A percentile compares a stretch with the other conserved stretches of the same genome.
Conservation (phyloP, 2,329 filamentous ascomycete genomes). For the Phialemoniopsis sp. region DNA sequence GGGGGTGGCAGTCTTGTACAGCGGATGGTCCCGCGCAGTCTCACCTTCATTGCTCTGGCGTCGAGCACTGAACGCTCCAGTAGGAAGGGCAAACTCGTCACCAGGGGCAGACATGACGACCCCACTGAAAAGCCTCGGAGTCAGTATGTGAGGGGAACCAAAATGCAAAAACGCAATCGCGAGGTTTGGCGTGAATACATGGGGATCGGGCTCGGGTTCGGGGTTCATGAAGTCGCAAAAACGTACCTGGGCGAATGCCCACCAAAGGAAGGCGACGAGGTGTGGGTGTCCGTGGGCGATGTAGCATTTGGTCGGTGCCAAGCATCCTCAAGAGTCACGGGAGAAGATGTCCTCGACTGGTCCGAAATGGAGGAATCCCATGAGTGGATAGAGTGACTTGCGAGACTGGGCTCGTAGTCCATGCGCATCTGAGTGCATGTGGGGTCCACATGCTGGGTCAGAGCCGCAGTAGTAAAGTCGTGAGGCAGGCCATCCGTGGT, state of each 20-base stretch:
- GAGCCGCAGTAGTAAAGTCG: slow-evolving; percentile 24
- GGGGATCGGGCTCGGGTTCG: slow-evolving; percentile 4
- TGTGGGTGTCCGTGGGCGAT: slow-evolving; percentile 39
- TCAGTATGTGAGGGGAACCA: slow-evolving; percentile 7
- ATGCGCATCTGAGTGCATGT: slow-evolving; percentile 44
- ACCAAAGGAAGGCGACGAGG: slow-evolving; percentile 44
- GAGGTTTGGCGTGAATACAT: too few species aligned
- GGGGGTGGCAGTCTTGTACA: slow-evolving; percentile 65
- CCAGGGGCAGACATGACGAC: slow-evolving; percentile 24
- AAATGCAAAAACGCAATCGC: slow-evolving; percentile 2
- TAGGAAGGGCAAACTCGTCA: slow-evolving; percentile 31
- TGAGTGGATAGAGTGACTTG: slow-evolving; percentile 43
- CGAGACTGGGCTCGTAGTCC: slow-evolving; percentile 44
- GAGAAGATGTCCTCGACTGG: slow-evolving; percentile 47
- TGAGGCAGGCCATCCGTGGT: slow-evolving; percentile 37
- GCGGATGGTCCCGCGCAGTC: slow-evolving; percentile 59
- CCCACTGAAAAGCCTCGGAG: slow-evolving; percentile 29
- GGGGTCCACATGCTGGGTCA: slow-evolving; percentile 50
- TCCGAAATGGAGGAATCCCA: slow-evolving; percentile 50
- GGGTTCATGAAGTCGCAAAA: slow-evolving; percentile 8
- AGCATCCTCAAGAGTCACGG: slow-evolving; percentile 42
- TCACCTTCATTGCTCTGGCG: slow-evolving; percentile 49
- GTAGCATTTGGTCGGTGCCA: slow-evolving; percentile 34
- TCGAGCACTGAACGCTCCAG: slow-evolving; percentile 36
- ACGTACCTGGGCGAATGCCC: slow-evolving; percentile 53